Evolutionary conservation across 2,329 filamentous ascomycete species (phyloP).

Genomic region (Plenodomus lindquistii): DNA sequence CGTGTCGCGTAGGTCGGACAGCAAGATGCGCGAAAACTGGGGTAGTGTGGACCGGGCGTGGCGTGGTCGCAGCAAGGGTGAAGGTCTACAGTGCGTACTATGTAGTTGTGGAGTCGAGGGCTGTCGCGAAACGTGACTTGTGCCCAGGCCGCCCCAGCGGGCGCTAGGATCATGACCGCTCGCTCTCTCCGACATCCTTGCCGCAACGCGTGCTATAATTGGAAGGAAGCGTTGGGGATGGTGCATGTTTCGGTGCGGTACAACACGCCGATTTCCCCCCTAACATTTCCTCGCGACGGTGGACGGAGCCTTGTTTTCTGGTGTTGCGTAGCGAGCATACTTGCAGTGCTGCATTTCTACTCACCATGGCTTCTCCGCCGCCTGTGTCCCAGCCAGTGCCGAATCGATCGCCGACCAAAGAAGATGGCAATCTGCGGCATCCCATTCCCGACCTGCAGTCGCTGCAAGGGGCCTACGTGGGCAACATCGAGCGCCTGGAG

Average conservation of each 20-base stretch:
- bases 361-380: constrained; percentile 29
- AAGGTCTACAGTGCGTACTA: not conserved
- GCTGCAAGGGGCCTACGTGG: constrained; percentile 64
- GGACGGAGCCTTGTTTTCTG: not conserved
- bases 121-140: constrained; percentile 6
- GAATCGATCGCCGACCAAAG: constrained; percentile 23
- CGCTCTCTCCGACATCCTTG: constrained; percentile 9
- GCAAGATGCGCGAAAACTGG: not conserved
- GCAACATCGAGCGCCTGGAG: constrained; percentile 74
- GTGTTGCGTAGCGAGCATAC: not conserved
- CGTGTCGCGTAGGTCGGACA: not conserved
- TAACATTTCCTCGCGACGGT: constrained; percentile 6
- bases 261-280: constrained; percentile 19
- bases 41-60: not conserved
- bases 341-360: not conserved
- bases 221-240: constrained; percentile 12
- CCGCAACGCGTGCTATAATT: constrained; percentile 24
- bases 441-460: constrained; percentile 66
- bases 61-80: not conserved
- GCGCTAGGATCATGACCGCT: not conserved
- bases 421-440: constrained; percentile 47
- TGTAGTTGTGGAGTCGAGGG: not conserved
- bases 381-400: constrained; percentile 22
- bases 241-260: constrained; percentile 19
- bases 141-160: constrained; percentile 15